These are phyloP conservation scores for Tephrocybe sp. DNA, from an alignment of 768 basidiomycete species.

Conservation along the genomic window DNA sequence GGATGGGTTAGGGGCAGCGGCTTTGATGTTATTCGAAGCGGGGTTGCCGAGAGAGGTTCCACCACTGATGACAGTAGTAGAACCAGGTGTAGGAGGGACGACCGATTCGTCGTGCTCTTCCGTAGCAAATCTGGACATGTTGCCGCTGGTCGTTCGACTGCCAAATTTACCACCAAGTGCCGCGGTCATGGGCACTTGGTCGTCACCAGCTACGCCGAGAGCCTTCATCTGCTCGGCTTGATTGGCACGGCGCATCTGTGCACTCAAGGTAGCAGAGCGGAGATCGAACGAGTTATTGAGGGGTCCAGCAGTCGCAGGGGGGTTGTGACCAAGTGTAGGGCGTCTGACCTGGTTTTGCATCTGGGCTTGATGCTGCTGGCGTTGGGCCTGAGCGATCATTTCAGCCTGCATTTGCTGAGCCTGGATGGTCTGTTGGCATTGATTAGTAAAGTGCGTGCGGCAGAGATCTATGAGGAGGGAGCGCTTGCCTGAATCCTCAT, in stretches of 20 bases:
- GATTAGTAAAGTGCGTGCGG: slow-evolving; percentile 7
- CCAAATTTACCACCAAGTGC: slow-evolving; percentile 75
- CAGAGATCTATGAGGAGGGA: not conserved
- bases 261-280: slow-evolving; percentile 50
- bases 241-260: slow-evolving; percentile 63
- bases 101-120: slow-evolving; percentile 44
- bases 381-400: slow-evolving; percentile 56
- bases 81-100: slow-evolving; percentile 54
- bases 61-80: slow-evolving; percentile 69
- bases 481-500: slow-evolving; percentile 70
- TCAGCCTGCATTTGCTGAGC: slow-evolving; percentile 77
- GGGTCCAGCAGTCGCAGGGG: slow-evolving; percentile 76
- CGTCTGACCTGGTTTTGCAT: slow-evolving; percentile 46
- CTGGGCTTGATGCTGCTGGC: slow-evolving; percentile 47
- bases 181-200: slow-evolving; percentile 79
- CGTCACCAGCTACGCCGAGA: slow-evolving; percentile 51
- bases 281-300: slow-evolving; percentile 61
- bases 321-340: slow-evolving; percentile 43
- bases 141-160: slow-evolving; percentile 50
- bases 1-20: slow-evolving; percentile 32
- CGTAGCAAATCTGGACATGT: slow-evolving; percentile 28
- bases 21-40: slow-evolving; percentile 36
- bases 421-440: slow-evolving; percentile 50
- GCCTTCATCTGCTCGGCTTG: slow-evolving; percentile 67
- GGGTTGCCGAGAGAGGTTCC: slow-evolving; percentile 65